Evolutionary conservation across 2,329 filamentous ascomycete species (phyloP).

Genomic region (Sporothrix schenckii): DNA sequence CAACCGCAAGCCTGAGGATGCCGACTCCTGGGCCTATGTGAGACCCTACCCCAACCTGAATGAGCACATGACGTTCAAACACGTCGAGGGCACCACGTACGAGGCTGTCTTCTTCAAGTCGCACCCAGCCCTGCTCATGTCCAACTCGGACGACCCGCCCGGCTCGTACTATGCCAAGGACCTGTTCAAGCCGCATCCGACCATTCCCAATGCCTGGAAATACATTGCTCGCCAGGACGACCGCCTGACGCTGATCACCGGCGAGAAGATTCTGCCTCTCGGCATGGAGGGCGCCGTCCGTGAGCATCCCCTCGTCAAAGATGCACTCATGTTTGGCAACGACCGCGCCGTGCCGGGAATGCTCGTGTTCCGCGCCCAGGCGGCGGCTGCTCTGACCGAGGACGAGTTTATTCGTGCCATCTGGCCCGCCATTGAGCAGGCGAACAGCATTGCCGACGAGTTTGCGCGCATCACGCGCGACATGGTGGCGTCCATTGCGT

Average conservation of each 20-base stretch:
- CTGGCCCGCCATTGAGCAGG: slow-evolving; percentile 45
- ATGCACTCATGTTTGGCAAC: slow-evolving; percentile 44
- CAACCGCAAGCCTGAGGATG: slow-evolving; percentile 44
- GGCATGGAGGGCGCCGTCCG: slow-evolving; percentile 44
- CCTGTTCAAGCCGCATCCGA: slow-evolving; percentile 45
- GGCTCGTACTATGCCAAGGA: slow-evolving; percentile 46
- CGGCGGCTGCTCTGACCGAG: slow-evolving; percentile 39
- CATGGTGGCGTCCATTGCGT: slow-evolving; percentile 45
- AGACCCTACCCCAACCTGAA: slow-evolving; percentile 45
- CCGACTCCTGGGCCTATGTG: slow-evolving; percentile 50
- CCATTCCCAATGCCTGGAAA: slow-evolving; percentile 45
- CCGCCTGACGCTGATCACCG: slow-evolving; percentile 45
- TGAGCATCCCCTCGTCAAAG: slow-evolving; percentile 42
- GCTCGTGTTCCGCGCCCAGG: slow-evolving; percentile 41
- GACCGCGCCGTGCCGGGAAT: slow-evolving; percentile 43
- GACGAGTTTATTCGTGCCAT: slow-evolving; percentile 45
- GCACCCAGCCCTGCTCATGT: slow-evolving; percentile 42
- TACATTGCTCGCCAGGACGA: slow-evolving; percentile 47
- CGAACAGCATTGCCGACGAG: slow-evolving; percentile 48
- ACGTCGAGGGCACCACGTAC: slow-evolving; percentile 44
- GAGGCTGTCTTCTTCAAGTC: slow-evolving; percentile 43
- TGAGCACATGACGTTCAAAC: slow-evolving; percentile 46
- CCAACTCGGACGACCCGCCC: slow-evolving; percentile 45
- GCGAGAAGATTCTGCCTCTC: slow-evolving; percentile 47
- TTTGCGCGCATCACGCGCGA: slow-evolving; percentile 50